A percentile compares a stretch with the other conserved stretches of the same genome.
Conservation (phyloP, 495 filamentous ascomycete species). For the Penicillium coffeae region DNA sequence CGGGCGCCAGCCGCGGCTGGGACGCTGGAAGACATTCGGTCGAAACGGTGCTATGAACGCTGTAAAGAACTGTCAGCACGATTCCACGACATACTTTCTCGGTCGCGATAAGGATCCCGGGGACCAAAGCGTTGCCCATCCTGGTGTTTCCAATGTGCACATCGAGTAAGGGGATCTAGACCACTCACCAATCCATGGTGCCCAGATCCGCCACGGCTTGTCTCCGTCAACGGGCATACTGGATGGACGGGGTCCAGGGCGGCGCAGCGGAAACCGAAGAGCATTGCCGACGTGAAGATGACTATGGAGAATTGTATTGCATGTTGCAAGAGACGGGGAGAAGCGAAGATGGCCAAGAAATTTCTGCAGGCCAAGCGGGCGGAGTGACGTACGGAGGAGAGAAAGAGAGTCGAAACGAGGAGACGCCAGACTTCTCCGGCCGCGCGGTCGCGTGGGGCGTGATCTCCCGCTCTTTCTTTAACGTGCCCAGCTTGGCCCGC, state of each 20-base stretch:
- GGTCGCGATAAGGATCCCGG: too few species aligned
- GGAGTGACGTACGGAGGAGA: slow-evolving; percentile 6
- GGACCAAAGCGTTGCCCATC: too few species aligned
- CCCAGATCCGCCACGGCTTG: slow-evolving; percentile 12
- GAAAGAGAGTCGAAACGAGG: background rate
- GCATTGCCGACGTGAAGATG: slow-evolving; percentile 20
- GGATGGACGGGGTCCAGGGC: slow-evolving; percentile 12
- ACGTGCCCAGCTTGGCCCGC: background rate
- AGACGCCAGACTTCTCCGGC: slow-evolving; percentile 1
- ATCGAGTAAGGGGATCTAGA: background rate
- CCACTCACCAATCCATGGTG: slow-evolving; percentile 18
- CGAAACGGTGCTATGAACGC: slow-evolving; percentile 18
- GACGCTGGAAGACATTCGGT: slow-evolving; percentile 1
- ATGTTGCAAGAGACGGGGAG: background rate
- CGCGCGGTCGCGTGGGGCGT: slow-evolving; percentile 15
- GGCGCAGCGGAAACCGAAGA: slow-evolving; percentile 4
- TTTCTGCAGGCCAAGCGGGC: background rate
- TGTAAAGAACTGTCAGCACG: slow-evolving; percentile 1
- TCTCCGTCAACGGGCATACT: slow-evolving; percentile 21
- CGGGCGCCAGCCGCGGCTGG: slow-evolving; percentile 32
- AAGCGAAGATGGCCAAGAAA: slow-evolving; percentile 3
- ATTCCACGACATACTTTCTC: too few species aligned
- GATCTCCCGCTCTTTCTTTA: background rate
- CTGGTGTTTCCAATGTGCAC: too few species aligned
- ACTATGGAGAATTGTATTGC: background rate